Conservation (phyloP, 2,329 filamentous ascomycete species). For the Alternaria angustiovoidea region DNA sequence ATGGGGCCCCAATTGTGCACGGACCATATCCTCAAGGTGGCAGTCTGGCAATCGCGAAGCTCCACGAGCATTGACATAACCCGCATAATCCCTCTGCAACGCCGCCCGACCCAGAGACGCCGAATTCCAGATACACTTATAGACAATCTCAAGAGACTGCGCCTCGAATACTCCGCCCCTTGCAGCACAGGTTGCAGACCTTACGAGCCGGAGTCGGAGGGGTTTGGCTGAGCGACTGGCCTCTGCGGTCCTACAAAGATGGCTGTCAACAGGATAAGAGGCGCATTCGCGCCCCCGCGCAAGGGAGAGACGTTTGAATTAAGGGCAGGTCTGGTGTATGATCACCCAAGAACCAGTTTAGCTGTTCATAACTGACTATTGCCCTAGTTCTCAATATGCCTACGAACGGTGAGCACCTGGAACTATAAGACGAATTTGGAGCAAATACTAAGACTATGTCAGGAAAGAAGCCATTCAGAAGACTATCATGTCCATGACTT, state of each 20-base stretch:
- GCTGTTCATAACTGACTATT: constrained; percentile 44
- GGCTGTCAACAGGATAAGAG: constrained; percentile 96
- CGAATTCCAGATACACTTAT: neutral
- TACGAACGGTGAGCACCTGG: constrained; percentile 74
- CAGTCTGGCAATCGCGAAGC: constrained; percentile 41
- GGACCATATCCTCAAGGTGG: constrained; percentile 38
- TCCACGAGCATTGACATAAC: constrained; percentile 23
- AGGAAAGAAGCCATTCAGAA: constrained; percentile 99
- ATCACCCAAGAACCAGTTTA: constrained; percentile 12
- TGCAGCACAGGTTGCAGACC: constrained; percentile 2
- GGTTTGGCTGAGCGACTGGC: constrained; percentile 42
- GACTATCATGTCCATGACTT: constrained; percentile 99
- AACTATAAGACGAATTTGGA: neutral
- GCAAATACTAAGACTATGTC: constrained; percentile 44
- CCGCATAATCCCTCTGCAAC: constrained; percentile 20
- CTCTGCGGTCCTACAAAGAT: constrained; percentile 60
- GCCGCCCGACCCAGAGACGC: constrained; percentile 9
- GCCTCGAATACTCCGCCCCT: constrained; percentile 2
- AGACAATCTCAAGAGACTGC: constrained; percentile 6
- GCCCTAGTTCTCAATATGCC: constrained; percentile 88
- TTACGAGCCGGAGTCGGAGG: constrained; percentile 41
- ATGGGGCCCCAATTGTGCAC: constrained; percentile 19
- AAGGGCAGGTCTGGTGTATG: constrained; percentile 83
- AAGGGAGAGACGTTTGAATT: constrained; percentile 99
- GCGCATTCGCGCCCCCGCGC: constrained; percentile 88